Base-by-base conservation (phyloP, 495 filamentous ascomycete genomes). In the Copromyces sp. region DNA sequence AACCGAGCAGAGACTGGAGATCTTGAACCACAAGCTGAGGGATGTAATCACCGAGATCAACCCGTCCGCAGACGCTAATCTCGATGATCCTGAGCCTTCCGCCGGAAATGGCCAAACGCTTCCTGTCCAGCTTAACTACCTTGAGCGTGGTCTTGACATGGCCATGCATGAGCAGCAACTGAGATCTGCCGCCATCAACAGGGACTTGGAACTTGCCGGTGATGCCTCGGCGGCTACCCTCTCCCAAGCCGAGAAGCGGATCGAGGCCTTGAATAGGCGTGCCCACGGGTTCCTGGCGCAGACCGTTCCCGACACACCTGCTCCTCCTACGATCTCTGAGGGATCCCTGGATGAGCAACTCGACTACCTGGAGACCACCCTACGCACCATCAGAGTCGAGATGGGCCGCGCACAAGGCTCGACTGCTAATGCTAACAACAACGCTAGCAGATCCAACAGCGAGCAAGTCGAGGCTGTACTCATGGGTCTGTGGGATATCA, bases 401-500 rank as follows among this genome's bases (percentile, higher is more conserved):
- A 68, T 85, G 39, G 73, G 70, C 3, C 78, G 77, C 45, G 77
- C 76, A 35, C 74, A 83, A 35, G 71, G 73, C 9, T 74, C 79
- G 17, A 73, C 74, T 9, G 71, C 77, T 24, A 75, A 74, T 7
- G 77, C 35, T 37, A 65, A 35, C 53, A 65, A 17, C 32, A 65
- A 77, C 3, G 44, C 78, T 70, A 72, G 75, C 68, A 79, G 79
- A 72, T 78, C 84, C 38, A 81, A 86, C 74, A 78, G 80, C 16
- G 85, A 86, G 40, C 87, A 90, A 71, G 87, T 85, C 35, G 88
- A 92, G 44, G 83, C 85, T 6, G 83, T 90, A 6, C 82, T 94
- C 42, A 86, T 82, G 72, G 87, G 89, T n/a, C 80, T 94, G 32
- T 94, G 92, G 92, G 88, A 91, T 47, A 91, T 89, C 68, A 86